Evolutionary conservation across 306 rosid genomes (phyloP).

Genomic region (Malus orientalis): DNA sequence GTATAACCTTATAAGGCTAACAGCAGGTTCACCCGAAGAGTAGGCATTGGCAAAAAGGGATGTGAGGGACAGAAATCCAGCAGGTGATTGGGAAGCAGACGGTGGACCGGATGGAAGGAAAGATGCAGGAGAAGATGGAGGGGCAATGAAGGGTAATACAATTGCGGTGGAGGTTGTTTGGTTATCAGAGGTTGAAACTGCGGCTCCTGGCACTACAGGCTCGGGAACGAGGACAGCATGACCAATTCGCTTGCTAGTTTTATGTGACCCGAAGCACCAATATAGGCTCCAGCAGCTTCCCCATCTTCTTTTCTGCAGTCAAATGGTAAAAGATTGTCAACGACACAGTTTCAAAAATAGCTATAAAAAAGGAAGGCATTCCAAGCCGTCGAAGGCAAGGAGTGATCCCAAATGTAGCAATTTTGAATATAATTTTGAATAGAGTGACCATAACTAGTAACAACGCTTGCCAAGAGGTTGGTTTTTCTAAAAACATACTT

Average conservation of each 20-base stretch:
- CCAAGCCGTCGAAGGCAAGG: no score
- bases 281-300: conserved; percentile 81
- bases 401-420: no score
- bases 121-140: conserved; percentile 98
- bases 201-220: conserved; percentile 46
- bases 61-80: conserved; percentile 64
- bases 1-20: no score
- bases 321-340: conserved; percentile 19
- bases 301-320: conserved; percentile 84
- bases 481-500: no score
- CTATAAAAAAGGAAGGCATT: no score
- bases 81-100: conserved; percentile 77
- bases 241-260: conserved; percentile 77
- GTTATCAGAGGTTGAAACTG: conserved; percentile 37
- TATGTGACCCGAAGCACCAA: conserved; percentile 79
- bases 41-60: conserved; percentile 66
- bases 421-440: no score
- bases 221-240: conserved; percentile 95
- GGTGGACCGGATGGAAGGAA: conserved; percentile 87
- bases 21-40: conserved; percentile 64
- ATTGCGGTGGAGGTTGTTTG: conserved; percentile 53
- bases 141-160: conserved; percentile 78
- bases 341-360: neutral
- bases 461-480: no score
- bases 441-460: no score